Conservation (phyloP, 352 stramenopile species). For the Phytopythium cucurbitacearum region DNA sequence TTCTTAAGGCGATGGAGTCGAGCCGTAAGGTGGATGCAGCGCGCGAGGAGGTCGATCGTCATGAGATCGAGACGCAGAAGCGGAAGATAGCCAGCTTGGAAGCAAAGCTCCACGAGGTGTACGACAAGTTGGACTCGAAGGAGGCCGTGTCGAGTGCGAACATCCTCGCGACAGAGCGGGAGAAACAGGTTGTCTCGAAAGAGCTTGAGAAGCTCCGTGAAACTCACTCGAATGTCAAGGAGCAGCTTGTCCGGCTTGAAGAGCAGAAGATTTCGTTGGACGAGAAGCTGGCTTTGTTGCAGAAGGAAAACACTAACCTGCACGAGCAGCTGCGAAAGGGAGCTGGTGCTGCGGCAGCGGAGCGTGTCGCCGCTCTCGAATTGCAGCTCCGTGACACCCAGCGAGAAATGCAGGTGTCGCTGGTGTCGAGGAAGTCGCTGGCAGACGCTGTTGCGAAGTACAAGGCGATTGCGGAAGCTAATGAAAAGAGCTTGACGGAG, state of each 20-base stretch:
- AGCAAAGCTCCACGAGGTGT: slow-evolving; percentile 49
- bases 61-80: slow-evolving; percentile 37
- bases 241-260: slow-evolving; percentile 46
- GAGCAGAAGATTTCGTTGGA: slow-evolving; percentile 40
- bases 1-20: slow-evolving; percentile 78
- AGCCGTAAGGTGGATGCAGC: slow-evolving; percentile 61
- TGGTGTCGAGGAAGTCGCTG: slow-evolving; percentile 57
- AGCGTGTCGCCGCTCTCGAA: slow-evolving; percentile 60
- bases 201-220: slow-evolving; percentile 43
- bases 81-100: slow-evolving; percentile 50
- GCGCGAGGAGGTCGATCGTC: slow-evolving; percentile 50
- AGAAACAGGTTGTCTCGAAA: slow-evolving; percentile 46
- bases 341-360: slow-evolving; percentile 42
- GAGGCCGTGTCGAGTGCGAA: slow-evolving; percentile 41
- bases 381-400: slow-evolving; percentile 56
- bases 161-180: slow-evolving; percentile 40
- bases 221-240: slow-evolving; percentile 23
- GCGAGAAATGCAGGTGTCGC: slow-evolving; percentile 46
- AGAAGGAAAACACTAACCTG: slow-evolving; percentile 55
- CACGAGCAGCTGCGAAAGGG: slow-evolving; percentile 65
- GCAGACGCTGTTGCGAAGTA: slow-evolving; percentile 63
- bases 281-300: slow-evolving; percentile 35
- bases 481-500: slow-evolving; percentile 61
- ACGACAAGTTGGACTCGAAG: slow-evolving; percentile 61
- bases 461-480: slow-evolving; percentile 71